Evolutionary conservation across 2,329 filamentous ascomycete genomes (phyloP), one percentile per base, ranked within the genome.

Genomic region (Colletotrichum tropicale): DNA sequence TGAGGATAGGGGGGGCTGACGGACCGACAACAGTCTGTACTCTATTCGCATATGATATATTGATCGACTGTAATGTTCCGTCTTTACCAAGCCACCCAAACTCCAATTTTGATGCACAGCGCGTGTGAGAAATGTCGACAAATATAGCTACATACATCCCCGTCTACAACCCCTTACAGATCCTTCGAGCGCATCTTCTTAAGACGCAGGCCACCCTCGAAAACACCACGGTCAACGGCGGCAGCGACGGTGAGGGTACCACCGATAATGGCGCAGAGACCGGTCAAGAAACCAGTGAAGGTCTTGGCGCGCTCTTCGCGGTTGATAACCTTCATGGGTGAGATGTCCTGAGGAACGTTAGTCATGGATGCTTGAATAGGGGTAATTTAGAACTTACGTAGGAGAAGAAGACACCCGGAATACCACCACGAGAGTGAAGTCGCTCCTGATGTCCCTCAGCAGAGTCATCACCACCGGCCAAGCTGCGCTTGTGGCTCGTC

Each of bases 251-350:
- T 99, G 79, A 99, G 86, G 1, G 97, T 99, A 79, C 97, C 97
- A 77, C 97, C 97, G 66, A 99, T 93, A 76, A 98, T 94, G 48
- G 96, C 96, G 84, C 97, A 99, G 24, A 99, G 92, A 64, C 97
- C 97, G 1, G 97, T 96, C 74, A 99, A 86, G 88, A 99, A 99
- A 21, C 95, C 95, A 1, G 95, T 92, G 84, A 99, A 98, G 6
- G 94, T 94, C 89, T 98, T 98, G 76, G 93, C 89, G 62, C 95
- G 92, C 79, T 95, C 94, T 87, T 99, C 98, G 71, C 96, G 94
- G 88, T 99, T 99, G 86, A 99, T 94, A 76, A 99, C 96, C 88
- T 98, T 99, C 97, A 99, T 99, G 7, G 97, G 97, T 3, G 96
- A 98, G 84, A 99, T 99, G 81, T 99, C 97, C 94, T 96, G 70